phyloP scores from a whole-genome alignment of 2,329 filamentous ascomycete genomes.

The Nigrospora osmanthi region DNA sequence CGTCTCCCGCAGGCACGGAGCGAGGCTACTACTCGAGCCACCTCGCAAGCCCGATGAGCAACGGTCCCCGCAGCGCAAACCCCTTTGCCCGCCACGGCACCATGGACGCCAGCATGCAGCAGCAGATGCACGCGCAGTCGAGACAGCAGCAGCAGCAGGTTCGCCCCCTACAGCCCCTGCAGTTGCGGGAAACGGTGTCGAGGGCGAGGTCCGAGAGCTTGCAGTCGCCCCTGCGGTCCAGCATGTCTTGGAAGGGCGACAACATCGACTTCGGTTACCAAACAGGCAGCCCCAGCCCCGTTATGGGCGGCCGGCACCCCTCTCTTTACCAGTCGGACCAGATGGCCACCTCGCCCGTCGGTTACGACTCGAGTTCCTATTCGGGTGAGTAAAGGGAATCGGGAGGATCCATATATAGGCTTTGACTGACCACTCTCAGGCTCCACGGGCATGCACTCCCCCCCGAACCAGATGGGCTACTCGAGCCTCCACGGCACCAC shows the following conservation, averaged over 20 bases:
- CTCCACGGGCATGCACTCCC: constrained; percentile 35
- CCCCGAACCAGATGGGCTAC: constrained; percentile 41
- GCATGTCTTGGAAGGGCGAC: constrained; percentile 57
- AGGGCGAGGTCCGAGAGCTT: constrained; percentile 49
- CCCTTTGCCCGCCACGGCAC: constrained; percentile 43
- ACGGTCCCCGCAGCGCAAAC: constrained; percentile 40
- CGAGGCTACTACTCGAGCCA: constrained; percentile 43
- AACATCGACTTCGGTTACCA: constrained; percentile 50
- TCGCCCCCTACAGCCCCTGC: constrained; percentile 48
- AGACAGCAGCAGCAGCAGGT: constrained; percentile 36
- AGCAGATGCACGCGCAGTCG: constrained; percentile 33
- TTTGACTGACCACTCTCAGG: not conserved
- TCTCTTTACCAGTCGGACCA: constrained; percentile 43
- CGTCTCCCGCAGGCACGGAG: constrained; percentile 44
- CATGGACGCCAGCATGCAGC: constrained; percentile 35
- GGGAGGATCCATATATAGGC: not conserved
- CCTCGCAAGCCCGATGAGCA: constrained; percentile 36
- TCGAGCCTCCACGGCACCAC: constrained; percentile 30
- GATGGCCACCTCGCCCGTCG: constrained; percentile 30
- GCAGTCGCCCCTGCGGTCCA: constrained; percentile 50
- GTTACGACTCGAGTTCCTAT: constrained; percentile 45
- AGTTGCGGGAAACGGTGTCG: constrained; percentile 49
- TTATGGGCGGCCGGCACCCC: constrained; percentile 36
- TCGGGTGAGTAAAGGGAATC: constrained; percentile 32
- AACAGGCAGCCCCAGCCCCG: constrained; percentile 35